Evolutionary conservation across 495 filamentous ascomycete genomes (phyloP).

Genomic region (Oidiodendron maius): DNA sequence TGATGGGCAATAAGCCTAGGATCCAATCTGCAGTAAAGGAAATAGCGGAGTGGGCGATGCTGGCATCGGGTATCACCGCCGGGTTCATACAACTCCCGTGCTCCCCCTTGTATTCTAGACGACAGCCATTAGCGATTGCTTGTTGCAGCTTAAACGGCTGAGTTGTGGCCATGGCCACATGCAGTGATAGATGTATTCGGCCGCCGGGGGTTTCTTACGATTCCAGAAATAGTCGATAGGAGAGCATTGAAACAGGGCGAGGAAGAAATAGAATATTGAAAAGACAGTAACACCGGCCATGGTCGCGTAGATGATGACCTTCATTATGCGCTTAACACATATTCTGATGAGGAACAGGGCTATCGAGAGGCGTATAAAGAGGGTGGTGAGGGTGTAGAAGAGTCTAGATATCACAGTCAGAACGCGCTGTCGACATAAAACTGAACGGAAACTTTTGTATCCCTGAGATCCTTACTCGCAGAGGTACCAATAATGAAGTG

Average conservation of each 20-base stretch:
- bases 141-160: too few relatives aligned
- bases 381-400: slow-evolving; percentile 29
- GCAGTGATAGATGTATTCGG: too few relatives aligned
- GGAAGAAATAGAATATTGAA: slow-evolving; percentile 31
- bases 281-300: slow-evolving; percentile 19
- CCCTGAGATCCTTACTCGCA: slow-evolving; percentile 18
- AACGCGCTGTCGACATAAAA: neutral
- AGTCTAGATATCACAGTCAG: slow-evolving; percentile 2
- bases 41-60: slow-evolving; percentile 31
- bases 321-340: slow-evolving; percentile 23
- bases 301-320: slow-evolving; percentile 28
- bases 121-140: neutral
- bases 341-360: slow-evolving; percentile 35
- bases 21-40: slow-evolving; percentile 33
- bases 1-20: slow-evolving; percentile 36
- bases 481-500: slow-evolving; percentile 17
- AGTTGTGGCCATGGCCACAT: too few relatives aligned
- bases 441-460: neutral
- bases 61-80: slow-evolving; percentile 21
- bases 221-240: slow-evolving; percentile 33
- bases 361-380: slow-evolving; percentile 32
- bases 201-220: neutral
- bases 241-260: slow-evolving; percentile 33
- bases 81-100: slow-evolving; percentile 28
- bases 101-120: slow-evolving; percentile 13